Conservation (phyloP, 208 protist genomes). For the Wallacemonas sp. region DNA sequence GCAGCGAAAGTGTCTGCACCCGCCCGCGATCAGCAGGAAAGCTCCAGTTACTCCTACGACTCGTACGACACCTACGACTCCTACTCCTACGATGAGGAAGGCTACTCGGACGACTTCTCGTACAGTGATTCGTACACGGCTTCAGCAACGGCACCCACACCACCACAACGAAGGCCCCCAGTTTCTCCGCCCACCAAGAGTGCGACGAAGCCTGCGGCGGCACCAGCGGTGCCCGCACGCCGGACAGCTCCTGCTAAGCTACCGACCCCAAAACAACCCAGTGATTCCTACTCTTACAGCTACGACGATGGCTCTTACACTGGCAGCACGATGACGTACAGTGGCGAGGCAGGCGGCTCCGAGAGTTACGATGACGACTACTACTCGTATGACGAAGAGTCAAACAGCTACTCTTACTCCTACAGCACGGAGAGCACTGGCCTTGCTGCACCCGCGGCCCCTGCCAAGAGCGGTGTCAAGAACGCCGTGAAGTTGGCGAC, state of each 20-base stretch:
- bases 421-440: conserved; percentile 10
- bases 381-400: background rate
- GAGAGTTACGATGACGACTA: background rate
- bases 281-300: conserved; percentile 4
- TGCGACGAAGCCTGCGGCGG: no score
- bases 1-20: background rate
- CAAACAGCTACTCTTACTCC: background rate
- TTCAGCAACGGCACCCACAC: background rate
- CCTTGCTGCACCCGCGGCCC: no score
- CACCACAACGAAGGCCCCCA: background rate
- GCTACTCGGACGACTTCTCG: conserved; percentile 25
- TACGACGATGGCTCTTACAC: conserved; percentile 32
- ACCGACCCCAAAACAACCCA: background rate
- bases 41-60: conserved; percentile 8
- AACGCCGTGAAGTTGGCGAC: no score
- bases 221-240: no score
- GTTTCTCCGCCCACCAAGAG: no score
- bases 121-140: conserved; percentile 20
- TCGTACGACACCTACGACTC: background rate
- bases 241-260: background rate
- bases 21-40: background rate
- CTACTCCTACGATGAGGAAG: conserved; percentile 11
- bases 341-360: background rate
- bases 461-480: no score
- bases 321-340: conserved; percentile 1